These are phyloP conservation scores for Actinidia chinensis DNA, from an alignment of 179 eudicot genomes.

Conservation along the genomic window DNA sequence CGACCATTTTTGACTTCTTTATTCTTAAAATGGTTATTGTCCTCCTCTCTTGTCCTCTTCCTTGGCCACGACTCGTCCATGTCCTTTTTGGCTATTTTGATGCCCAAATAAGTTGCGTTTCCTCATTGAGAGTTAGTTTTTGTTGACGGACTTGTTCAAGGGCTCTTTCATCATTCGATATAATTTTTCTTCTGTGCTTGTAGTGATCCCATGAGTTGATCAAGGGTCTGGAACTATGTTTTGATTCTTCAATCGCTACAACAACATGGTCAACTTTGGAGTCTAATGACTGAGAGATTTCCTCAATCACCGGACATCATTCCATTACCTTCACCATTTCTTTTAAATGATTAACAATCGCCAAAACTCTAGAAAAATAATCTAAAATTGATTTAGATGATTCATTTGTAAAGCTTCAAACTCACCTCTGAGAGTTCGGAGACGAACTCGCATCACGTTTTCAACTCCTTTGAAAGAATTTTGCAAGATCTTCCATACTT, in stretches of 20 bases:
- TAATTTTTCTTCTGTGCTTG: slow-evolving; percentile 17
- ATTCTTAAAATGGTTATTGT: neutral
- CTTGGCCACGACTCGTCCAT: neutral
- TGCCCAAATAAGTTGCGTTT: neutral
- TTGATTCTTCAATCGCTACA: slow-evolving; percentile 13
- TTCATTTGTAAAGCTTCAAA: slow-evolving; percentile 14
- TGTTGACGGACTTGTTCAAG: slow-evolving; percentile 1
- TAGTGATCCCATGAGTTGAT: slow-evolving; percentile 6
- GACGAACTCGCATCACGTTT: slow-evolving; percentile 20
- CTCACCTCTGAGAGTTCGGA: slow-evolving; percentile 19
- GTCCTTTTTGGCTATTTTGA: neutral
- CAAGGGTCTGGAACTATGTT: slow-evolving; percentile 8
- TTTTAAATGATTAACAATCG: neutral
- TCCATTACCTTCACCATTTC: neutral
- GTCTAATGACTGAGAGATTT: neutral
- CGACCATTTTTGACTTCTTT: neutral
- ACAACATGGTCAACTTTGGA: slow-evolving; percentile 14
- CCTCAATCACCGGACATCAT: neutral
- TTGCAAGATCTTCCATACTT: slow-evolving; percentile 23
- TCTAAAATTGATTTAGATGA: slow-evolving; percentile 1
- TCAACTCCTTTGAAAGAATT: slow-evolving; percentile 15
- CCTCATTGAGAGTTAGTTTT: neutral
- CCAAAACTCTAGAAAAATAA: slow-evolving; percentile 12
- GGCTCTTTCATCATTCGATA: neutral
- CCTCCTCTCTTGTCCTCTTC: neutral